phyloP scores from a whole-genome alignment of 2,329 filamentous ascomycete genomes.

The Grosmannia clavigera region DNA sequence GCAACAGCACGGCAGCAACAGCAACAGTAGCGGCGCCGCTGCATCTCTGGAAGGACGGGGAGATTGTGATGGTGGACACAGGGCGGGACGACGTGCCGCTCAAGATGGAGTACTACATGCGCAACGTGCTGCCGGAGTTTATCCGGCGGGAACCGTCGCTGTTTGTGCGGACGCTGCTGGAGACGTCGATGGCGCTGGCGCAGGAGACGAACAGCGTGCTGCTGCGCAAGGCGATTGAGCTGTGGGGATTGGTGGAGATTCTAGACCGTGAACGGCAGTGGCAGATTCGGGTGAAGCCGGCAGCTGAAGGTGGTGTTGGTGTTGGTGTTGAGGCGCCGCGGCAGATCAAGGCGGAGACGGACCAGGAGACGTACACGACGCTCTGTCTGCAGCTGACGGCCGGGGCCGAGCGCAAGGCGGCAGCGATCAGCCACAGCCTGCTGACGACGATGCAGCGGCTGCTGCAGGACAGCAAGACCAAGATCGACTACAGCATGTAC shows the following conservation, averaged over 20 bases:
- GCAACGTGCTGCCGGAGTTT: constrained; percentile 42
- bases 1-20: background rate
- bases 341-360: constrained; percentile 39
- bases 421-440: constrained; percentile 43
- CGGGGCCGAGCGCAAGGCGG: constrained; percentile 51
- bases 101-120: constrained; percentile 49
- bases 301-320: constrained; percentile 9
- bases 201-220: constrained; percentile 38
- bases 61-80: constrained; percentile 45
- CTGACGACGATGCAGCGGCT: constrained; percentile 49
- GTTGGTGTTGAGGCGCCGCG: constrained; percentile 14
- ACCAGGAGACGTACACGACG: constrained; percentile 46
- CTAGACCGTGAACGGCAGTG: constrained; percentile 52
- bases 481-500: constrained; percentile 48
- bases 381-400: constrained; percentile 53
- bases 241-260: constrained; percentile 54
- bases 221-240: constrained; percentile 44
- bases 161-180: constrained; percentile 46
- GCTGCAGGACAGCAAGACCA: constrained; percentile 47
- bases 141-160: constrained; percentile 47
- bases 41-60: constrained; percentile 11
- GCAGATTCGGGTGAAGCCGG: constrained; percentile 39
- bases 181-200: constrained; percentile 34
- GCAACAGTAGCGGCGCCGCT: constrained; percentile 16
- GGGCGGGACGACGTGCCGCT: constrained; percentile 47